These are phyloP conservation scores for Coffea canephora DNA, from an alignment of 257 asterid genomes.

Conservation along the genomic window DNA sequence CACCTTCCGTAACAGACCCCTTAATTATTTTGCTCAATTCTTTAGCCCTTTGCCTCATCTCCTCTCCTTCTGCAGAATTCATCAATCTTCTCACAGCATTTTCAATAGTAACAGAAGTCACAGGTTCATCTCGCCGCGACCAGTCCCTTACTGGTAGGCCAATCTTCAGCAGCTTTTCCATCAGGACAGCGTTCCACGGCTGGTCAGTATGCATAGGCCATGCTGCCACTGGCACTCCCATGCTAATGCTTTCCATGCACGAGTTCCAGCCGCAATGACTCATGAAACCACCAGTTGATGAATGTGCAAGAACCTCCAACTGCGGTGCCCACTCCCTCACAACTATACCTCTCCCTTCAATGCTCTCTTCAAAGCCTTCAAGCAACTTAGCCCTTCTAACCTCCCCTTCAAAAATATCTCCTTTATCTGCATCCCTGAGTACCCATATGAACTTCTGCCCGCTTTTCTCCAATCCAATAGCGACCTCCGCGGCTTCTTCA, in stretches of 20 bases:
- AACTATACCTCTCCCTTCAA: slow-evolving; percentile 32
- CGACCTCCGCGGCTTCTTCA: slow-evolving; percentile 46
- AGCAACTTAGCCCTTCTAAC: slow-evolving; percentile 12
- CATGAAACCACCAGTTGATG: slow-evolving; percentile 48
- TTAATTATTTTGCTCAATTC: slow-evolving; percentile 33
- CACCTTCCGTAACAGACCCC: slow-evolving; percentile 35
- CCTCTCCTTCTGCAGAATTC: slow-evolving; percentile 43
- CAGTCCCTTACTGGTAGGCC: too few species aligned
- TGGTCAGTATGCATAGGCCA: too few species aligned
- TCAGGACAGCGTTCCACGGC: slow-evolving; percentile 30
- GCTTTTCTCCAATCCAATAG: slow-evolving; percentile 49
- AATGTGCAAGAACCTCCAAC: slow-evolving; percentile 41
- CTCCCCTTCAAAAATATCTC: slow-evolving; percentile 23
- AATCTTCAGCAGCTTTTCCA: too few species aligned
- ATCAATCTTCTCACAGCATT: slow-evolving; percentile 32
- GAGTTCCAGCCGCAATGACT: slow-evolving; percentile 59
- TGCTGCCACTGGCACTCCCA: slow-evolving; percentile 38
- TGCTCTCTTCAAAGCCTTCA: slow-evolving; percentile 15
- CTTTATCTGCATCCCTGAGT: slow-evolving; percentile 60
- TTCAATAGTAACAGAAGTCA: too few species aligned
- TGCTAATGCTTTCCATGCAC: slow-evolving; percentile 40
- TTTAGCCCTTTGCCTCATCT: slow-evolving; percentile 42
- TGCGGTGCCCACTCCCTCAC: slow-evolving; percentile 65
- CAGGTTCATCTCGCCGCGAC: too few species aligned
- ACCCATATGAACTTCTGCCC: slow-evolving; percentile 58